Base-by-base conservation (phyloP, 1,139 yeast species). In the Suhomyces terraborum region DNA sequence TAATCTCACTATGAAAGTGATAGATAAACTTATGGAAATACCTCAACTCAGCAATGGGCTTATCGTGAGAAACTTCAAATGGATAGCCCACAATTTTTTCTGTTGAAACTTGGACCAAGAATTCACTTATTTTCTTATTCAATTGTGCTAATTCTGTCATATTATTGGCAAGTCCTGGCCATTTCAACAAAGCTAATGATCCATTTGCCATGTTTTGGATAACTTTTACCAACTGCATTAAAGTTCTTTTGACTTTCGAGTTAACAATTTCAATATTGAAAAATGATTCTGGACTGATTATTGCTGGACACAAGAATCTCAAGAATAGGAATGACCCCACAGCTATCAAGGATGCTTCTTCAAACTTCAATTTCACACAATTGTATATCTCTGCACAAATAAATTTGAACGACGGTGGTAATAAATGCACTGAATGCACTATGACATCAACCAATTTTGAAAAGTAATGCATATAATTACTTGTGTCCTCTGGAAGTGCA, bases 141-240 rank as follows among this genome's bases (percentile, higher is more conserved):
- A 81, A 59, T 4, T 53, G 66, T 10, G 63, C 56, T 35, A 85
- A 57, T 42, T 76, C 77, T 0, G 66, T 74, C 32, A 58, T 58
- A 41, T 69, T 64, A 2, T 67, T 43, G 17, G 62, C 62, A 33
- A 85, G 57, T 1, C 79, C 64, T 2, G 84, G 82, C 80, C 88
- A 79, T 56, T 78, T 84, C 20, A 81, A 63, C 13, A 82, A 67
- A 2, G 72, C 66, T 32, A 77, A 66, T 0, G 89, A 71, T 7
- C 88, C 91, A 55, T 93, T 93, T 0, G 96, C 97, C 68, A 91
- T 77, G 52, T 85, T 82, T 64, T 93, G 98, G 32, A 91, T 68
- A 22, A 87, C 82, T 55, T 89, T 88, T 4, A 96, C 98, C 35
- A 93, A 66, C 48, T 87, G 83, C 55, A 93, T 83, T 40, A 88